A percentile compares a stretch with the other conserved stretches of the same genome.
phyloP scores from a whole-genome alignment of 148 eudicot species.

The Diospyros kaki region DNA sequence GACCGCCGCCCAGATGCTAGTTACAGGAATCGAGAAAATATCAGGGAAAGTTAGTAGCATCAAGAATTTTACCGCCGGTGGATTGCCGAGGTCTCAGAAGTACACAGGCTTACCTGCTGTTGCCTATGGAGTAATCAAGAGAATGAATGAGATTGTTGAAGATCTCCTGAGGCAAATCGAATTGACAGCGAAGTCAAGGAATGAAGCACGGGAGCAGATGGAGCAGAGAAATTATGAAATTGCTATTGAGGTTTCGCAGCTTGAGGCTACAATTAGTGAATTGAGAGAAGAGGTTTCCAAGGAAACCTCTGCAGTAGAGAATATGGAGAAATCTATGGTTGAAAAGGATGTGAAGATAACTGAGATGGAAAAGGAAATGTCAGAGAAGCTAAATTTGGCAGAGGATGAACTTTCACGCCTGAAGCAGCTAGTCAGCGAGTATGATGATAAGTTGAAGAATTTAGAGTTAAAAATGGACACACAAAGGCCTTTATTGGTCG shows the following conservation, averaged over 20 bases:
- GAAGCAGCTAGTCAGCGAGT: constrained; percentile 49
- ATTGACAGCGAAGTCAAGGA: constrained; percentile 45
- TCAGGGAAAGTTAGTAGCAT: constrained; percentile 67
- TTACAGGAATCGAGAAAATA: constrained; percentile 82
- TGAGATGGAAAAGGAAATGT: constrained; percentile 47
- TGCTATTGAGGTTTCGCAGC: constrained; percentile 94
- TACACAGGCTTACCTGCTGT: constrained; percentile 83
- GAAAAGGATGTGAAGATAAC: constrained; percentile 59
- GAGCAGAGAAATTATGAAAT: constrained; percentile 93
- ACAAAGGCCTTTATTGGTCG: constrained; percentile 68
- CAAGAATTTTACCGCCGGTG: constrained; percentile 61
- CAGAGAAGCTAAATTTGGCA: constrained; percentile 37
- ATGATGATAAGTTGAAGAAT: constrained; percentile 43
- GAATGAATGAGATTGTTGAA: constrained; percentile 91
- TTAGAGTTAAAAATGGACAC: constrained; percentile 53
- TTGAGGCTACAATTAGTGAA: constrained; percentile 74
- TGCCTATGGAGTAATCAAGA: constrained; percentile 86
- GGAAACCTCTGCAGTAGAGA: constrained; percentile 49
- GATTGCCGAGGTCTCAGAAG: constrained; percentile 83
- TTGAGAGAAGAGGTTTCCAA: constrained; percentile 62
- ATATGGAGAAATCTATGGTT: constrained; percentile 43
- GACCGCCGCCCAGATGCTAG: constrained; percentile 73
- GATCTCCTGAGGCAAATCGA: constrained; percentile 75
- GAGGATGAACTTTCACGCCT: constrained; percentile 53
- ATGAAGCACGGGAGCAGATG: constrained; percentile 70